Evolutionary conservation across 139 green algal genomes (phyloP), one percentile per base, ranked within the genome.

Genomic region (Asterochloris erici): DNA sequence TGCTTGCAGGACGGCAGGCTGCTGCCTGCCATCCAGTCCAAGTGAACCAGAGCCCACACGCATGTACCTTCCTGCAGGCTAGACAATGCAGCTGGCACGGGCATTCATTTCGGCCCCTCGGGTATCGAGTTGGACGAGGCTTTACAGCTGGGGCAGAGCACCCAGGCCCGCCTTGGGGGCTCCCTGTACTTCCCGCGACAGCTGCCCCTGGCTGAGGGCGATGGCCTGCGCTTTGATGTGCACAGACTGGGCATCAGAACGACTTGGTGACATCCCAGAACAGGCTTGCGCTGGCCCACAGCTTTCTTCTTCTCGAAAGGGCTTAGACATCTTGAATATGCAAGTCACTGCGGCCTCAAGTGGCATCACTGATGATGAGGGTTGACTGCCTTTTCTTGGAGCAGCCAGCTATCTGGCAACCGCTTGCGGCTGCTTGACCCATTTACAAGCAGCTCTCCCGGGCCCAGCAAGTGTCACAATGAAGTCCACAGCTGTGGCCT

Each of bases 41-140:
- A 54, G 38, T 6, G 38, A 54, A 71, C 21, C 19, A 71, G 66
- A 71, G 66, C 19, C 17, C 19, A 71, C 66, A 23, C 66, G 10
- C 17, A 71, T 71, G 17, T 71, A 23, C 9, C 66, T 71, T 71
- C 66, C 21, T 79, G 28, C 84, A 92, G 90, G 74, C 66, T 94
- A 62, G 90, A 94, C 83, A 91, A 85, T 69, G 47, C 75, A 0
- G 79, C 85, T 11, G 90, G 90, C 62, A 88, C 82, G 2, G 90
- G 90, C 0, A 64, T 92, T 9, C 90, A 92, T 84, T 80, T 94
- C 1, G 86, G 79, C 0, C 87, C 90, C 13, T 85, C 81, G 10
- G 90, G 90, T 26, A 68, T 94, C 9, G 89, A 94, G 79, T 89
- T 94, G 79, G 90, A 94, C 68, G 84, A 93, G 82, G 61, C 84